phyloP scores from a whole-genome alignment of 73 alveolate species.

The Halteria grandinella region DNA sequence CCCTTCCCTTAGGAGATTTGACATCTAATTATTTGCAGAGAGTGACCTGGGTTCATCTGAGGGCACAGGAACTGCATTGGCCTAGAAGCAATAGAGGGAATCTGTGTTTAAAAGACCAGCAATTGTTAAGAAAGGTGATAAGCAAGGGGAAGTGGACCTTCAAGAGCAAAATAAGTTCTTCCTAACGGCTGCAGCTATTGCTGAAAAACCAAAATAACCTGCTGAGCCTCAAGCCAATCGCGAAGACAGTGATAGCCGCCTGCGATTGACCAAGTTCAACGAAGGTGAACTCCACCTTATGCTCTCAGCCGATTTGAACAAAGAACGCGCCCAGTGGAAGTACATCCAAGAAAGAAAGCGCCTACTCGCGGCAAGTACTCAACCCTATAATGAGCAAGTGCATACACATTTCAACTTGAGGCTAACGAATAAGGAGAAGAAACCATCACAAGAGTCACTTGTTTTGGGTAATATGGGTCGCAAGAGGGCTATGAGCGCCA shows the following conservation, averaged over 20 bases:
- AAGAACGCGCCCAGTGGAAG: not conserved
- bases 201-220: not conserved
- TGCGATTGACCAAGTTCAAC: constrained; percentile 18
- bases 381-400: constrained; percentile 25
- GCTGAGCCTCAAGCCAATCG: not conserved
- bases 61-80: no score
- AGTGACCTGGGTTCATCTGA: no score
- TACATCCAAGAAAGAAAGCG: constrained; percentile 3
- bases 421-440: constrained; percentile 13
- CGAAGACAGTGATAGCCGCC: not conserved
- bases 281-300: constrained; percentile 17
- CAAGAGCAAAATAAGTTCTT: not conserved
- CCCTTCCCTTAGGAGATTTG: no score
- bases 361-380: not conserved
- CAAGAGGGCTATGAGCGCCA: not conserved
- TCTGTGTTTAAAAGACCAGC: not conserved
- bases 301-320: not conserved
- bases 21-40: no score
- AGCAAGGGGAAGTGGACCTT: not conserved
- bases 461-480: not conserved
- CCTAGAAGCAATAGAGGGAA: no score
- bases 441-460: not conserved
- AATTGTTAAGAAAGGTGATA: not conserved
- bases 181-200: not conserved
- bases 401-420: constrained; percentile 1